Percentiles rank a stretch among this genome's conserved stretches.
Conservation (phyloP, 2,329 filamentous ascomycete genomes). For the Diaporthe nobilis region DNA sequence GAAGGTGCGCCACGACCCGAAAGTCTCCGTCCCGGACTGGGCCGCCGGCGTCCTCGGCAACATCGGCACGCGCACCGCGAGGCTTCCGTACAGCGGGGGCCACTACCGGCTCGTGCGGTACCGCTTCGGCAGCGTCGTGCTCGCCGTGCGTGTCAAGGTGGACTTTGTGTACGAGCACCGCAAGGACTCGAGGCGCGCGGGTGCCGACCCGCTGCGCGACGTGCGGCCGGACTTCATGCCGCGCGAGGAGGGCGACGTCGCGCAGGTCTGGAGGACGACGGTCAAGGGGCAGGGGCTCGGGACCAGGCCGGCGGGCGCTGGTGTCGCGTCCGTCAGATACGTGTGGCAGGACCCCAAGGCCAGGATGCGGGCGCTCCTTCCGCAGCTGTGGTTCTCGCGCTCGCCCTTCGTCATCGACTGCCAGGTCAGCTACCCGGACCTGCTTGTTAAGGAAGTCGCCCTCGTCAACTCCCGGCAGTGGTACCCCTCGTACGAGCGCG, state of each 20-base stretch:
- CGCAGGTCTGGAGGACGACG: slow-evolving; percentile 19
- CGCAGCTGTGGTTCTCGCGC: slow-evolving; percentile 38
- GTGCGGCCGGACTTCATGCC: neutral
- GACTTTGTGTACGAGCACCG: slow-evolving; percentile 31
- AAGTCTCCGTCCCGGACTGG: slow-evolving; percentile 7
- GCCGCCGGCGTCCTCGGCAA: slow-evolving; percentile 17
- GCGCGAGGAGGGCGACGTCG: neutral
- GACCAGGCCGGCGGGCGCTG: neutral
- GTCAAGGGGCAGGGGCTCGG: slow-evolving; percentile 17
- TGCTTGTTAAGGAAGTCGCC: neutral
- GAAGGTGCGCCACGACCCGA: neutral
- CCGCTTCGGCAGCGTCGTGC: slow-evolving; percentile 14
- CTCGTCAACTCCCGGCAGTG: slow-evolving; percentile 7
- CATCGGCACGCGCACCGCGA: neutral
- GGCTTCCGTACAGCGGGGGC: slow-evolving; percentile 19
- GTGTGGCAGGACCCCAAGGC: neutral
- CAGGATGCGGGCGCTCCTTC: neutral
- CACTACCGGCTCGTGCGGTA: slow-evolving; percentile 38
- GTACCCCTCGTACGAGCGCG: slow-evolving; percentile 26
- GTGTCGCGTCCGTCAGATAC: slow-evolving; percentile 24
- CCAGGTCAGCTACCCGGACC: slow-evolving; percentile 1
- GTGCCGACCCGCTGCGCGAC: neutral
- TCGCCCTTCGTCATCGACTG: slow-evolving; percentile 34
- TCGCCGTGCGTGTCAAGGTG: slow-evolving; percentile 34
- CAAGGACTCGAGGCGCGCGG: neutral